Conservation (phyloP, 1,284 basidiomycete species). For the Apiotrichum porosum region DNA sequence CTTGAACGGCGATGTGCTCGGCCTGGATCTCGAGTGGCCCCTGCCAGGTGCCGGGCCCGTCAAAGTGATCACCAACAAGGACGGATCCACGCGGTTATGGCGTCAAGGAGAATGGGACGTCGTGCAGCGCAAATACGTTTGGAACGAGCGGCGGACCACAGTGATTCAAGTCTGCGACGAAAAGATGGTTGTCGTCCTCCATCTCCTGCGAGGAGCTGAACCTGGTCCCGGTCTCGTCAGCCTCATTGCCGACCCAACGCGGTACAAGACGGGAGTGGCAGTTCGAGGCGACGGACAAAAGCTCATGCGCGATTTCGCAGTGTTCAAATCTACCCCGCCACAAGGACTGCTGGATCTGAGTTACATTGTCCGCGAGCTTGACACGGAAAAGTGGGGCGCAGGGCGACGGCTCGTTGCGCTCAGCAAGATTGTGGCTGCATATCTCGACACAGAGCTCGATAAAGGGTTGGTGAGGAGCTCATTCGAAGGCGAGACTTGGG, state of each 20-base stretch:
- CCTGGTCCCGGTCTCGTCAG: conserved; percentile 21
- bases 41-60: conserved; percentile 13
- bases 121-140: conserved; percentile 9
- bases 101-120: conserved; percentile 13
- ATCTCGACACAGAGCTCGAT: conserved; percentile 38
- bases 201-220: conserved; percentile 23
- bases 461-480: conserved; percentile 35
- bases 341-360: conserved; percentile 43
- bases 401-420: conserved; percentile 34
- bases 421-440: conserved; percentile 34
- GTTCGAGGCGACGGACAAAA: conserved; percentile 44
- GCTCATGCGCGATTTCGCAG: conserved; percentile 40
- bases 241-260: conserved; percentile 33
- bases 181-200: conserved; percentile 42
- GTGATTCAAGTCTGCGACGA: conserved; percentile 47
- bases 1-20: conserved; percentile 33
- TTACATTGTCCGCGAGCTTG: conserved; percentile 35
- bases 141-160: conserved; percentile 36
- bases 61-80: background rate
- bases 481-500: conserved; percentile 16
- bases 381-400: conserved; percentile 30
- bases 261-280: conserved; percentile 46
- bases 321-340: conserved; percentile 13
- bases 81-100: background rate
- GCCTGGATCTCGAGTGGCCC: conserved; percentile 46